Base-by-base conservation (phyloP, 2,329 filamentous ascomycete genomes). In the Albophoma yamanashiensis region DNA sequence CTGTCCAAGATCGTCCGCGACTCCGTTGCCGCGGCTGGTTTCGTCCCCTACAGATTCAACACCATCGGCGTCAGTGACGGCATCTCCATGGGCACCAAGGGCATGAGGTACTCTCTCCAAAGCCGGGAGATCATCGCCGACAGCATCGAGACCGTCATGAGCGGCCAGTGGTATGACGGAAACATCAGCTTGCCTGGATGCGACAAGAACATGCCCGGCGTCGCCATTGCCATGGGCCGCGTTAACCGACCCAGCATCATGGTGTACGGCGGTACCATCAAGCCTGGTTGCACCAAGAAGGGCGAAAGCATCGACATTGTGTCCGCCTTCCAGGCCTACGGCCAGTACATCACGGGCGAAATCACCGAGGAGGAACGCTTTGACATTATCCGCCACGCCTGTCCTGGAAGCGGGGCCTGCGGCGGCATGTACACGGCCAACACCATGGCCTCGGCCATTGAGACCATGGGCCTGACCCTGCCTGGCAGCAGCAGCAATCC, bases 161-260 rank as follows among this genome's bases (percentile, higher is more conserved):
- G 92, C 66, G 94, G 92, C 20, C 94, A 99, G 77, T 97, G 92
- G 92, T 97, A 99, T 73, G 94, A 99, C 75, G 93, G 87, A 67
- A 97, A 97, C 76, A 89, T 99, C 72, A 96, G 91, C 58, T 89
- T 99, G 68, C 94, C 94, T 17, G 94, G 94, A 56, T 99, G 94
- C 76, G 94, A 99, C 83, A 99, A 99, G 86, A 99, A 99, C 79
- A 97, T 99, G 94, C 92, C 92, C 1, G 90, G 90, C 74, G 90
- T 94, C 15, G 78, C 92, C 68, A 94, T 94, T 70, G 94, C 92
- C 60, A 97, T 97, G 90, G 93, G 92, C 43, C 85, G 94, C 67
- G 86, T 97, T 66, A 97, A 99, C 79, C 82, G 94, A 55, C 94
- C 94, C 38, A 92, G 90, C 68, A 81, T 99, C 71, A 99, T 99